Percentiles rank a stretch among this genome's conserved stretches.
phyloP scores from a whole-genome alignment of 805 yeast genomes.

The Candida caryicola region DNA sequence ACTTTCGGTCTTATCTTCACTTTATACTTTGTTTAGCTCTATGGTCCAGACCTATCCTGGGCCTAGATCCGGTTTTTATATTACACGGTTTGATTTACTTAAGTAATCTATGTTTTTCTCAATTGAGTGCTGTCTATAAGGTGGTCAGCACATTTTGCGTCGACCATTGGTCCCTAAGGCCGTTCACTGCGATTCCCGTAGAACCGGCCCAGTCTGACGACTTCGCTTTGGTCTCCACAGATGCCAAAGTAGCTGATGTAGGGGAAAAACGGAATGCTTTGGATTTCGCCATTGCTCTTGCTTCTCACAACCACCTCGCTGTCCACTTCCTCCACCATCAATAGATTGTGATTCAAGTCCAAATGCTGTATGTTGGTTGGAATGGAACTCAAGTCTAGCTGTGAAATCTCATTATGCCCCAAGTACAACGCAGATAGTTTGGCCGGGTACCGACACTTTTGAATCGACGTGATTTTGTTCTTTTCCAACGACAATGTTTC shows the following conservation, averaged over 20 bases:
- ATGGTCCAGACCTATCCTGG: too few relatives aligned
- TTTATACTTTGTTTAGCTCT: not conserved
- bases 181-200: too few relatives aligned
- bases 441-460: constrained; percentile 7
- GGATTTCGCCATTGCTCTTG: not conserved
- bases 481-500: constrained; percentile 6
- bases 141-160: too few relatives aligned
- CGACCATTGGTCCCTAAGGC: too few relatives aligned
- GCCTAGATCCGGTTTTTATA: too few relatives aligned
- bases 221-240: constrained; percentile 9
- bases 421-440: constrained; percentile 5
- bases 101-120: too few relatives aligned
- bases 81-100: too few relatives aligned
- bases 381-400: constrained; percentile 4
- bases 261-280: constrained; percentile 9
- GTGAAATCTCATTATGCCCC: constrained; percentile 6
- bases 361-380: constrained; percentile 6
- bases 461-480: constrained; percentile 9
- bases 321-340: constrained; percentile 1
- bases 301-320: not conserved
- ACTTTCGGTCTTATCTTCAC: not conserved
- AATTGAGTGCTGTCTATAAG: too few relatives aligned
- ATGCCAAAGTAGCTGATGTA: constrained; percentile 8
- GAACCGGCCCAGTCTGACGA: constrained; percentile 9
- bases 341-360: constrained; percentile 4